These are phyloP conservation scores for Mortierella sp. DNA, from an alignment of 371 early-diverging fungal genomes.

Conservation along the genomic window DNA sequence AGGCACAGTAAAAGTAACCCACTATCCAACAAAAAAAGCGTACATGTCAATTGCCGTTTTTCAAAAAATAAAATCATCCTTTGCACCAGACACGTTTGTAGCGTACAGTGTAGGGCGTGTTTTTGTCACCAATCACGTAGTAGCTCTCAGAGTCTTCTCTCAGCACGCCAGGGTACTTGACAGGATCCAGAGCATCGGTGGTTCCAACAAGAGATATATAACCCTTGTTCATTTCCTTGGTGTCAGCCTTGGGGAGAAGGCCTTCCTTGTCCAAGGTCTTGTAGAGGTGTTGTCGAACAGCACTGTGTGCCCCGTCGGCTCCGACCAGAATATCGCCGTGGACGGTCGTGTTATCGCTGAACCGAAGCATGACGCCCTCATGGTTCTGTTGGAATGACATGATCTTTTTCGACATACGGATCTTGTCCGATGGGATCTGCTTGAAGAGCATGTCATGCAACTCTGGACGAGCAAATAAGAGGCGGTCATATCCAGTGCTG, in stretches of 20 bases:
- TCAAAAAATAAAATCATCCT: background rate
- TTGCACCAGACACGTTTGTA: background rate
- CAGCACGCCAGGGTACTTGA: conserved; percentile 14
- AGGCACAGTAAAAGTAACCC: conserved; percentile 14
- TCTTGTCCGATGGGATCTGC: conserved; percentile 17
- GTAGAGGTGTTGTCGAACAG: conserved; percentile 37
- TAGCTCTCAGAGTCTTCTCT: background rate
- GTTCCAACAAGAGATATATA: conserved; percentile 23
- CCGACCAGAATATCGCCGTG: conserved; percentile 37
- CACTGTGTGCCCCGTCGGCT: conserved; percentile 32
- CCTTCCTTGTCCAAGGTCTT: background rate
- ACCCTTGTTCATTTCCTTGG: background rate
- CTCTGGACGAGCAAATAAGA: conserved; percentile 18
- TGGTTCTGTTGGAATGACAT: conserved; percentile 13
- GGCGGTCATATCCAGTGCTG: conserved; percentile 5
- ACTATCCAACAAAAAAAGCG: conserved; percentile 2
- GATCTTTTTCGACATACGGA: conserved; percentile 25
- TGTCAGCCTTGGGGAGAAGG: conserved; percentile 6
- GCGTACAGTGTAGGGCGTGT: conserved; percentile 23
- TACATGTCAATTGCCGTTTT: background rate
- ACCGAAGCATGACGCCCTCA: conserved; percentile 19
- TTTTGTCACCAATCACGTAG: background rate
- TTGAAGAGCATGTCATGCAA: conserved; percentile 16
- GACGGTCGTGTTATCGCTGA: conserved; percentile 10
- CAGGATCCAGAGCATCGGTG: conserved; percentile 21